Conservation (phyloP, 2,329 filamentous ascomycete genomes). For the Magnaporthiopsis incrustans region DNA sequence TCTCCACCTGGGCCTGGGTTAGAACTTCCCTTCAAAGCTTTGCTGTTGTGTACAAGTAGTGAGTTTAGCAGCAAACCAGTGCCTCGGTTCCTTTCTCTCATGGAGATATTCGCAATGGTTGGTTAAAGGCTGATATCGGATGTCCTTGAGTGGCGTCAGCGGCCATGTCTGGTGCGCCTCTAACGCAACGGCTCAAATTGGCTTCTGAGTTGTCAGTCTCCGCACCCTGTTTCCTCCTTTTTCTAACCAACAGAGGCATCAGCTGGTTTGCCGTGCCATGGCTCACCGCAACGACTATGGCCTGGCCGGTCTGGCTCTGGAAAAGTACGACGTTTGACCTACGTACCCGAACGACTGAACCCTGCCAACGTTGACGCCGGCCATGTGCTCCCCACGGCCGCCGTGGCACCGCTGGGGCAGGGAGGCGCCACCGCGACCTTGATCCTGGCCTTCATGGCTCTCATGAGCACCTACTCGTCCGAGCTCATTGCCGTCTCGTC, state of each 20-base stretch:
- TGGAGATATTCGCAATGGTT: no score
- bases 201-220: slow-evolving; percentile 36
- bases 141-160: background rate
- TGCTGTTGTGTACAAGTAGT: slow-evolving; percentile 60
- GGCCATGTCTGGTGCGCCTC: slow-evolving; percentile 37
- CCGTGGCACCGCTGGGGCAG: slow-evolving; percentile 73
- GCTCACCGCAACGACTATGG: slow-evolving; percentile 83
- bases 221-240: background rate
- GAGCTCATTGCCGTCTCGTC: slow-evolving; percentile 83
- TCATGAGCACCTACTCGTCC: slow-evolving; percentile 74
- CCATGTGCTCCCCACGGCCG: slow-evolving; percentile 76
- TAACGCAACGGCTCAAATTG: slow-evolving; percentile 77
- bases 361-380: slow-evolving; percentile 71
- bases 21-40: slow-evolving; percentile 73
- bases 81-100: background rate
- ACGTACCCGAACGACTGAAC: slow-evolving; percentile 66
- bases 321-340: slow-evolving; percentile 63
- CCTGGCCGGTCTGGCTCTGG: slow-evolving; percentile 70
- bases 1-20: slow-evolving; percentile 90
- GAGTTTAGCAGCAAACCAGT: background rate
- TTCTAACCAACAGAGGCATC: slow-evolving; percentile 40
- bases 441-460: slow-evolving; percentile 78
- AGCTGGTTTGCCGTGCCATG: slow-evolving; percentile 92
- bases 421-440: slow-evolving; percentile 73
- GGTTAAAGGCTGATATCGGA: background rate